phyloP scores from a whole-genome alignment of 2,329 filamentous ascomycete species.

The Blastomyces gilchristii region DNA sequence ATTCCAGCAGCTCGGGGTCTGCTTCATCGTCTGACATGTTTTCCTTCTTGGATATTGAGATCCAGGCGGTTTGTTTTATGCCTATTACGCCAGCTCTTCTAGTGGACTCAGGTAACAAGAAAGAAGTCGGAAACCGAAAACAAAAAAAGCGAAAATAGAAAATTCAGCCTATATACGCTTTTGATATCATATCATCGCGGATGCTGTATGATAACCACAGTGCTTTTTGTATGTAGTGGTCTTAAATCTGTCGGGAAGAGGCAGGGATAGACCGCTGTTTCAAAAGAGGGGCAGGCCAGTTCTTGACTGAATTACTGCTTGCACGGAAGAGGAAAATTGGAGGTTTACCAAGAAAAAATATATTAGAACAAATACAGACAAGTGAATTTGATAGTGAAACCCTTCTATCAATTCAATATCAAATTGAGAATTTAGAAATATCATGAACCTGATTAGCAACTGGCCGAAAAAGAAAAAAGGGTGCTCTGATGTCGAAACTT shows the following conservation, averaged over 20 bases:
- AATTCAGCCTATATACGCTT: not conserved
- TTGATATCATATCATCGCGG: not conserved
- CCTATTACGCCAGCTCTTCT: not conserved
- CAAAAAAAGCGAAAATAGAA: not conserved
- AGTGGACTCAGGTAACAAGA: not conserved
- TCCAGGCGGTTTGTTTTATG: not conserved
- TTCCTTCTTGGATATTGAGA: not conserved
- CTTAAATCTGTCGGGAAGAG: not conserved
- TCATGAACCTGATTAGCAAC: not conserved
- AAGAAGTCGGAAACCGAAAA: not conserved
- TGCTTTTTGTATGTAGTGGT: not conserved
- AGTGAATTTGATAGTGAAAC: not conserved
- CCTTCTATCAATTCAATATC: not conserved
- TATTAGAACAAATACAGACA: not conserved
- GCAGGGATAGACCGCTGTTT: conserved; percentile 1
- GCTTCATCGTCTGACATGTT: conserved; percentile 84
- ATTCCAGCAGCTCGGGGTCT: conserved; percentile 75
- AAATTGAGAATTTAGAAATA: not conserved
- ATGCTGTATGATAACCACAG: not conserved
- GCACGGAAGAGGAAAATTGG: not conserved
- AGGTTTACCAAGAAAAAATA: not conserved
- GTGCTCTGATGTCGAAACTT: not conserved
- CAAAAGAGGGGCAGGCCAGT: not conserved
- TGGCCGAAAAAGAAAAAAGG: not conserved
- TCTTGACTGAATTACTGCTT: not conserved